Conservation (phyloP, 1,284 basidiomycete species). For the Heterobasidion annosum region DNA sequence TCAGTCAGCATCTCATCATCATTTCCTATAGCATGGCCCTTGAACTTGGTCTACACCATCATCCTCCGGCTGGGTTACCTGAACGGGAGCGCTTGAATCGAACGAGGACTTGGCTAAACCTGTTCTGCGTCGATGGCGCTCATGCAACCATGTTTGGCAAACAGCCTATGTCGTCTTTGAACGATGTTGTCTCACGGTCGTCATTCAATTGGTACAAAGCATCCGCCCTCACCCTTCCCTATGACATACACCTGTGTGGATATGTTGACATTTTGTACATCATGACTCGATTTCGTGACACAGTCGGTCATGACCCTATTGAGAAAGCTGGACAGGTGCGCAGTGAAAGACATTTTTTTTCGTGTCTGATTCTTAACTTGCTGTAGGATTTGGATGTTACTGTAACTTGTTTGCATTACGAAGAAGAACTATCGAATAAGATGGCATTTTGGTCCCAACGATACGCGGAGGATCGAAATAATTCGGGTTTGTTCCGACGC, state of each 20-base stretch:
- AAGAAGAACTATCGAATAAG: conserved; percentile 25
- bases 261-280: conserved; percentile 41
- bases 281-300: conserved; percentile 36
- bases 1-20: neutral
- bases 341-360: neutral
- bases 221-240: conserved; percentile 27
- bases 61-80: conserved; percentile 25
- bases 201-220: conserved; percentile 45
- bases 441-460: conserved; percentile 27
- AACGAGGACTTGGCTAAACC: conserved; percentile 59
- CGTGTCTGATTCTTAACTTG: neutral
- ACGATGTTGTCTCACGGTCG: conserved; percentile 49
- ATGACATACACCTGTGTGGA: conserved; percentile 45
- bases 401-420: conserved; percentile 21
- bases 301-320: conserved; percentile 12
- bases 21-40: conserved; percentile 34
- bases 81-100: conserved; percentile 39
- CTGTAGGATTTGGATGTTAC: conserved; percentile 24
- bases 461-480: conserved; percentile 28
- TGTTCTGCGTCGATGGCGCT: conserved; percentile 56
- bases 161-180: conserved; percentile 47
- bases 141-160: conserved; percentile 61
- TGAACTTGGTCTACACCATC: conserved; percentile 37
- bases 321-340: neutral
- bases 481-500: conserved; percentile 22